Evolutionary conservation across 2,329 filamentous ascomycete genomes (phyloP).

Genomic region (Rugonectria rugulosa): DNA sequence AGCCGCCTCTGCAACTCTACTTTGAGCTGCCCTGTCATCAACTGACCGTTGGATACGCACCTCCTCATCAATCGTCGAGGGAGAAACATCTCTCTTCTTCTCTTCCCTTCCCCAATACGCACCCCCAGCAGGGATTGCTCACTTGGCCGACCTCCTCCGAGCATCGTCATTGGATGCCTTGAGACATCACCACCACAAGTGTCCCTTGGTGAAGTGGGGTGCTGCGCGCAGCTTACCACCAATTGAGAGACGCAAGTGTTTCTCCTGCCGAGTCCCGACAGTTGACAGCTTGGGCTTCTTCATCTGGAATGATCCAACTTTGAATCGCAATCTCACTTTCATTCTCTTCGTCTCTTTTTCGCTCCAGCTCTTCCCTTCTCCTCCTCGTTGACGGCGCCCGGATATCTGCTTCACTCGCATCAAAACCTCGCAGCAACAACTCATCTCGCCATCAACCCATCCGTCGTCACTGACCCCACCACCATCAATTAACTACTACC

Average conservation of each 20-base stretch:
- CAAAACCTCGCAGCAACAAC: background rate
- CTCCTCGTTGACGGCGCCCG: background rate
- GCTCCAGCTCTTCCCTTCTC: background rate
- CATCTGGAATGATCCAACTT: constrained; percentile 1
- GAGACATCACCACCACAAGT: background rate
- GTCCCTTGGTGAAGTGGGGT: constrained; percentile 2
- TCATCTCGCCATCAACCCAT: background rate
- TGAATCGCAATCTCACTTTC: background rate
- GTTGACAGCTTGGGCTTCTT: background rate
- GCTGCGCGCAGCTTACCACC: constrained; percentile 9
- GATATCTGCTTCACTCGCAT: background rate
- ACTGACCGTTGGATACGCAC: no score
- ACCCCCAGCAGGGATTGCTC: background rate
- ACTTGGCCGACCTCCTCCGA: background rate
- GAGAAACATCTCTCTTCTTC: no score
- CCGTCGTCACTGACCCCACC: background rate
- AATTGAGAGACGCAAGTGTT: constrained; percentile 8
- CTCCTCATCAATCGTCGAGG: no score
- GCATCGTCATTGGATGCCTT: constrained; percentile 3
- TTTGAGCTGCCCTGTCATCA: no score
- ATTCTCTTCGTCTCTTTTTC: background rate
- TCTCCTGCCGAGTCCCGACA: constrained; percentile 1
- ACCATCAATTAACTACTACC: background rate
- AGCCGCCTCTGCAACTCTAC: no score
- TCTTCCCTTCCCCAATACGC: background rate